phyloP scores from a whole-genome alignment of 176 grass and related monocot species.

The Ampelocalamus luodianensis region DNA sequence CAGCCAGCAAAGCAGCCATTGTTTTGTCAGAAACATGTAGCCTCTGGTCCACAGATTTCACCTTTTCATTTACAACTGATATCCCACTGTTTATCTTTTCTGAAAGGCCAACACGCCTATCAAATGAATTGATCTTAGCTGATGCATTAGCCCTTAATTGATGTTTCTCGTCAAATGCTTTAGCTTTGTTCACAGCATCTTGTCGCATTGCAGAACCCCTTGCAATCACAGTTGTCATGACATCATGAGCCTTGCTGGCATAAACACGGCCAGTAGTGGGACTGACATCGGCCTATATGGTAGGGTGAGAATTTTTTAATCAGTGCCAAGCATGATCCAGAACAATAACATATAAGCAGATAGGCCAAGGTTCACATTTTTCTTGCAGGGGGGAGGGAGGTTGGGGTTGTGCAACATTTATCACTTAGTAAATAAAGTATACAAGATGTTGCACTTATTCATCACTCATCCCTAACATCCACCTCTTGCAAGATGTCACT shows the following conservation, averaged over 20 bases:
- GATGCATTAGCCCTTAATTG: constrained; percentile 71
- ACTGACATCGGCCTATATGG: constrained; percentile 60
- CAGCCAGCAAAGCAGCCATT: constrained; percentile 76
- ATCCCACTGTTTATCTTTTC: constrained; percentile 86
- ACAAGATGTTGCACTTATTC: background rate
- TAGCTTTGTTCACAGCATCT: constrained; percentile 97
- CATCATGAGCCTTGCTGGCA: constrained; percentile 85
- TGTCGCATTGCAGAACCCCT: constrained; percentile 85
- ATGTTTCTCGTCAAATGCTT: constrained; percentile 98
- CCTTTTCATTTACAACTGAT: constrained; percentile 90
- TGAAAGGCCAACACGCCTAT: constrained; percentile 81
- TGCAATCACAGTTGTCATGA: constrained; percentile 73
- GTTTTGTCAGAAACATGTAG: constrained; percentile 95
- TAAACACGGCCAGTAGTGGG: constrained; percentile 58
- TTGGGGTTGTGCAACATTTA: background rate
- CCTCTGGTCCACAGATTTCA: constrained; percentile 88
- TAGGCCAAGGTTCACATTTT: background rate
- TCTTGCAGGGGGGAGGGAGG: background rate
- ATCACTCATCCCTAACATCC: background rate
- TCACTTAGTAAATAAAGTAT: background rate
- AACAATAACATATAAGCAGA: constrained; percentile 25
- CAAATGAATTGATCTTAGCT: constrained; percentile 82
- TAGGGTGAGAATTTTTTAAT: background rate
- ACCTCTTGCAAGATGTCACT: constrained; percentile 10
- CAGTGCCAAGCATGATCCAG: constrained; percentile 16